A percentile compares a stretch with the other conserved stretches of the same genome.
These are phyloP conservation scores for Sindora glabra DNA, from an alignment of 306 rosid species.

Conservation along the genomic window DNA sequence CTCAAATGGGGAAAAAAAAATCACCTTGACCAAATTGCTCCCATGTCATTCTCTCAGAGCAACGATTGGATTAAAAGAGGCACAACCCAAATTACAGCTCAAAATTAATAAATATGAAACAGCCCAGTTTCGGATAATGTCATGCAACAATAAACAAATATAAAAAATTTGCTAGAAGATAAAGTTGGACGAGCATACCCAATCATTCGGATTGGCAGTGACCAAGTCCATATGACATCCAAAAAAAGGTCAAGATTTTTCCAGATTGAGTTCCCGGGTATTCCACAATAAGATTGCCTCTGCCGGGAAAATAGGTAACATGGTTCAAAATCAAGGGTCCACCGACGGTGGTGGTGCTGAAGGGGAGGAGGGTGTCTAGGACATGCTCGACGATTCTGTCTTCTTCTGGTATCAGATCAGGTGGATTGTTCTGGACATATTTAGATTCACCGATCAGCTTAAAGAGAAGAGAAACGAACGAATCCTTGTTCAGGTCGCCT, in stretches of 20 bases:
- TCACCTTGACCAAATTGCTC: no score
- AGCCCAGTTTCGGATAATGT: no score
- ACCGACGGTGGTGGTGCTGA: slow-evolving; percentile 66
- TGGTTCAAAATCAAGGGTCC: slow-evolving; percentile 70
- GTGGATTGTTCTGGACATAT: slow-evolving; percentile 81
- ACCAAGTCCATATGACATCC: slow-evolving; percentile 98
- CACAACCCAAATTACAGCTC: no score
- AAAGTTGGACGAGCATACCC: slow-evolving; percentile 39
- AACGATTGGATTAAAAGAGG: no score
- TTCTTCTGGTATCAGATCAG: slow-evolving; percentile 74
- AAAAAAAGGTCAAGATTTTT: slow-evolving; percentile 64
- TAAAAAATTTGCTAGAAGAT: not conserved
- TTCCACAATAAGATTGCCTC: slow-evolving; percentile 80
- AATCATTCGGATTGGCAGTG: slow-evolving; percentile 76
- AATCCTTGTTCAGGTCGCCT: slow-evolving; percentile 58
- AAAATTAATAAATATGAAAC: no score
- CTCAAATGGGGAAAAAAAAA: no score
- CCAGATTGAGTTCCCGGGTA: slow-evolving; percentile 79
- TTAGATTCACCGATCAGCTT: slow-evolving; percentile 79
- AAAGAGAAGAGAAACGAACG: slow-evolving; percentile 52
- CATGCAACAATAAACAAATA: not conserved
- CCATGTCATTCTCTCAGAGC: no score
- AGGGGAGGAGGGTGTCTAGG: slow-evolving; percentile 49
- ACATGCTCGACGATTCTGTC: slow-evolving; percentile 67
- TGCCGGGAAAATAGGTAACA: slow-evolving; percentile 51